Base-by-base conservation (phyloP, 257 asterid species). In the Cruciata laevipes region DNA sequence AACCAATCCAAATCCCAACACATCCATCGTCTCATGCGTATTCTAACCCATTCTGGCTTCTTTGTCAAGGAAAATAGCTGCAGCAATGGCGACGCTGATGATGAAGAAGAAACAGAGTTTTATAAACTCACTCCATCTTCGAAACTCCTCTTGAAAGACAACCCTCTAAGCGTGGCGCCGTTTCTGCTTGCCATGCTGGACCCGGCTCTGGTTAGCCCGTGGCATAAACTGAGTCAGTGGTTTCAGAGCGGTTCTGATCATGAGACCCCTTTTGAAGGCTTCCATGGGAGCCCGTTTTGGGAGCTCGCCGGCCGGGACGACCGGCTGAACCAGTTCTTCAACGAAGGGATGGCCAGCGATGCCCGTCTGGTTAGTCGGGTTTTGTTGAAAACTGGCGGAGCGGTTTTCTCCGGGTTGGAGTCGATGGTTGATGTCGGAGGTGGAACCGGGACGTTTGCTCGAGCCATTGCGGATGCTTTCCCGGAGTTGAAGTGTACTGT, bases 381-480 rank as follows among this genome's bases (percentile, higher is more conserved):
- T 42, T 70, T 72, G 6, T 47, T 63, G 6, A 69, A 33, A 35
- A 31, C 71, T 2, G 61, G 71, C 0, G 44, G 32, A 65, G 35
- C 44, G 21, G 58, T n/a, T 4, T 52, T 52, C 58, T 52, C 24
- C 4, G 58, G 58, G 24, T 17, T 52, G 58, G 72, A 69, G 21
- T 33, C 80, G 33, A 1, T 79, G 60, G 75, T 75, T 17, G 83
- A 79, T 61, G 83, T 75, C n/a, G 80, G 80, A 16, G 80, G 83
- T 13, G 83, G 83, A 7, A 79, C 80, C 17, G 83, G 80, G 32
- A 71, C 83, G 20, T 20, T 72, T 53, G 80, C 80, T 8, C 69
- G 49, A 25, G 42, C 72, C 12, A 52, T 79, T 27, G 70, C 78
- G 24, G 60, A 63, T 17, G 75, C 66, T 0, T 71, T 75, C 12